A percentile compares a stretch with the other conserved stretches of the same genome.
Conservation (phyloP, 257 asterid genomes). For the Eustoma russellianum region DNA sequence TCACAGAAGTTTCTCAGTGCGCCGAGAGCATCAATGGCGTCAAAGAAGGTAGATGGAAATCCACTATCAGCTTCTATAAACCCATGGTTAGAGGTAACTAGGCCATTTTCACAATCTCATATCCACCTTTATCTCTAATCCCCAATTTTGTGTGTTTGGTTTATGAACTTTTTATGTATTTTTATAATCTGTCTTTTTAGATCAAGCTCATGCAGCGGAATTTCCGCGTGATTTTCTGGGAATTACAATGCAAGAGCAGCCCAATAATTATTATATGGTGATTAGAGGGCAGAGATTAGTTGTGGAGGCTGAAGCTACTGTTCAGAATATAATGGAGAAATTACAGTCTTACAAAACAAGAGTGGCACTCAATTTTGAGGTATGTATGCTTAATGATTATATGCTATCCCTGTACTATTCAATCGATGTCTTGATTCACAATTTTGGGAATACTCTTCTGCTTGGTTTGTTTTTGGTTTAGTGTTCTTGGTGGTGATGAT, state of each 20-base stretch:
- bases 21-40: slow-evolving; percentile 85
- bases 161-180: neutral
- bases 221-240: slow-evolving; percentile 82
- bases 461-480: too few species aligned
- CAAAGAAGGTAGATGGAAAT: slow-evolving; percentile 91
- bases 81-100: slow-evolving; percentile 80
- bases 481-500: too few species aligned
- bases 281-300: slow-evolving; percentile 72
- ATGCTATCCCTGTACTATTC: neutral
- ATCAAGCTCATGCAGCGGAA: slow-evolving; percentile 43
- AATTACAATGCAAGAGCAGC: slow-evolving; percentile 77
- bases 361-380: slow-evolving; percentile 87
- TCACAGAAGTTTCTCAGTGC: slow-evolving; percentile 81
- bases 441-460: too few species aligned
- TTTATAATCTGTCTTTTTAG: slow-evolving; percentile 25
- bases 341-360: slow-evolving; percentile 83
- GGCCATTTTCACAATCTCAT: too few species aligned
- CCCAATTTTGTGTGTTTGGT: too few species aligned
- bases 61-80: slow-evolving; percentile 72
- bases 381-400: slow-evolving; percentile 15
- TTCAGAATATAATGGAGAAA: slow-evolving; percentile 88
- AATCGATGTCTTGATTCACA: neutral
- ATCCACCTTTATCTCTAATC: too few species aligned
- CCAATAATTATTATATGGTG: slow-evolving; percentile 57
- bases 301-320: slow-evolving; percentile 68